A percentile compares a stretch with the other conserved stretches of the same genome.
Evolutionary conservation across 306 rosid species (phyloP).

Genomic region (Fagus sylvatica): DNA sequence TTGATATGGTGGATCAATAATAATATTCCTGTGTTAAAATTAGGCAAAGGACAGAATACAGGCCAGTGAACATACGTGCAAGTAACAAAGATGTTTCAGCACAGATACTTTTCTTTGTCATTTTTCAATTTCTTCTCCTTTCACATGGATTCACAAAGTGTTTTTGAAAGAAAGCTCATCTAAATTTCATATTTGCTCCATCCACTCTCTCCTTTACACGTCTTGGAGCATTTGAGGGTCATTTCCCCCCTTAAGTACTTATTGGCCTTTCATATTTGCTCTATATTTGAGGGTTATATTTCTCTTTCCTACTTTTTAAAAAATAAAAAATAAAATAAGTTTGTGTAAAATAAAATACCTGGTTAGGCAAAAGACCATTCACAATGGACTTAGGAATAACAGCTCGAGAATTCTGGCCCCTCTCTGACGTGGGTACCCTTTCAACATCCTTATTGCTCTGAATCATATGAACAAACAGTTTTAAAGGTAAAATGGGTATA

Average conservation of each 20-base stretch:
- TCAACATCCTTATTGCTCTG: constrained; percentile 25
- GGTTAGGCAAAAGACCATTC: constrained; percentile 11
- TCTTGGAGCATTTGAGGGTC: background rate
- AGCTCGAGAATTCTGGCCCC: constrained; percentile 13
- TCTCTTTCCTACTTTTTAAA: too few species aligned
- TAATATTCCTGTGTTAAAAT: background rate
- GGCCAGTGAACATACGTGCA: too few species aligned
- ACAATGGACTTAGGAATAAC: constrained; percentile 3
- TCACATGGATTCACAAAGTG: too few species aligned
- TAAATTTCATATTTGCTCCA: background rate
- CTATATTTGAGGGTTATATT: too few species aligned
- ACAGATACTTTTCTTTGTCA: too few species aligned
- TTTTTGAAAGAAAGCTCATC: background rate
- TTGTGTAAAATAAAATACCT: background rate
- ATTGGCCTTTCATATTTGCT: too few species aligned
- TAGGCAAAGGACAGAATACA: background rate
- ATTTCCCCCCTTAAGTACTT: too few species aligned
- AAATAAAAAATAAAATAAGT: too few species aligned
- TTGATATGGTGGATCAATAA: background rate
- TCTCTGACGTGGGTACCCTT: background rate
- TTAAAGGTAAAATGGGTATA: background rate
- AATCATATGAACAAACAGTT: constrained; percentile 6
- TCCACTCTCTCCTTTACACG: background rate
- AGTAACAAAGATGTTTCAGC: too few species aligned
- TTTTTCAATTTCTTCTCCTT: background rate